Base-by-base conservation (phyloP, 805 yeast species). In the Sporopachydermia lactativora region DNA sequence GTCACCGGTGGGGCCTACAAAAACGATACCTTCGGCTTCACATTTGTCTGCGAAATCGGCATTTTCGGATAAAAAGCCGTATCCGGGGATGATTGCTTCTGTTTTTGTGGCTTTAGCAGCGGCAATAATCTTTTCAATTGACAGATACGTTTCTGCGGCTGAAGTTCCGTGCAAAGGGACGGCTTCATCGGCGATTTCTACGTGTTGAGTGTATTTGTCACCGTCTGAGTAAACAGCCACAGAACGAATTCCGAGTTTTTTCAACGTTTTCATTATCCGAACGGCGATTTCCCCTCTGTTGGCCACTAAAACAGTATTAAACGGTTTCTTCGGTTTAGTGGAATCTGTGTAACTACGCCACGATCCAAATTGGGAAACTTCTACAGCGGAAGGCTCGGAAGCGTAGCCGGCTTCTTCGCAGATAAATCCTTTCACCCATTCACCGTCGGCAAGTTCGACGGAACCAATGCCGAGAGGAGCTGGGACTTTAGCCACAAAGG, bases 221-320 rank as follows among this genome's bases (percentile, higher is more conserved):
- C 84, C 81, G 53, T 86, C 94, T 11, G 96, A 83, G 61, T 81
- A 92, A 37, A 89, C 80, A 4, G 97, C 92, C 49, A 89, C 79
- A 1, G 96, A 66, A 48, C 68, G 71, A 51, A 92, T 83, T 3
- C 75, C 75, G 47, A 92, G 58, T 58, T 79, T 80, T 59, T 82
- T 83, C 55, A 89, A 66, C 15, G 98, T 88, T 55, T 73, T 80
- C 54, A 89, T 85, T 50, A 92, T 85, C 53, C 98, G 70, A 19
- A 88, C 96, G 2, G 98, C 96, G 52, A 89, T 89, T 62, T 89
- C 98, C 58, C 97, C 97, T 63, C 98, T 75, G 66, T 89, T 89
- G 35, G 97, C 97, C 41, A 89, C 92, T 42, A 89, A 69, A n/a
- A 89, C 95, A 6, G 80, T 71, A 15, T 76, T 67, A 61, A 86